A percentile compares a stretch with the other conserved stretches of the same genome.
Conservation (phyloP, 1,284 basidiomycete genomes). For the Rhodotorula sp. region DNA sequence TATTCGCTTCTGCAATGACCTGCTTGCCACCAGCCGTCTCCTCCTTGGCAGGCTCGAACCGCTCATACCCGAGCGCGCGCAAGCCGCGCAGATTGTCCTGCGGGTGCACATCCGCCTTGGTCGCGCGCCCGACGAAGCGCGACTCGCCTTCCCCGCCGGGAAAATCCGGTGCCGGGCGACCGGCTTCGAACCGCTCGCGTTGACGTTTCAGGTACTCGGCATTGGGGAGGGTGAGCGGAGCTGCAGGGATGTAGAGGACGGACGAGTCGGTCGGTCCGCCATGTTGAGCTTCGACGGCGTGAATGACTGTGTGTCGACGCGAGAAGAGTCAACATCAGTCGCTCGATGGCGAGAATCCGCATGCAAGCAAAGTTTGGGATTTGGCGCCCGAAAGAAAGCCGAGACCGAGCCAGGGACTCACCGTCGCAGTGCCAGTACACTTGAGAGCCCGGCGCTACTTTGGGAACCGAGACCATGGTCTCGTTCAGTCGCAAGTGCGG, state of each 20-base stretch:
- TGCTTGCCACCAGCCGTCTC: slow-evolving; percentile 14
- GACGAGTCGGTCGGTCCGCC: slow-evolving; percentile 64
- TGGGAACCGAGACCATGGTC: slow-evolving; percentile 69
- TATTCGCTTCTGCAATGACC: slow-evolving; percentile 18
- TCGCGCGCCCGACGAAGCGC: slow-evolving; percentile 57
- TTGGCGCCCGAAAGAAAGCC: too few relatives aligned
- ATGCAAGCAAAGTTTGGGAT: not conserved
- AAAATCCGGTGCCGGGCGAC: slow-evolving; percentile 69
- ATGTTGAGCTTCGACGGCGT: slow-evolving; percentile 68
- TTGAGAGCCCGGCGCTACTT: slow-evolving; percentile 68
- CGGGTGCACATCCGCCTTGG: slow-evolving; percentile 52
- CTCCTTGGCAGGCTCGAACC: not conserved
- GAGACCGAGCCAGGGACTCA: not conserved
- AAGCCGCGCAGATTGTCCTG: slow-evolving; percentile 1
- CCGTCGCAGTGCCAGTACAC: slow-evolving; percentile 67
- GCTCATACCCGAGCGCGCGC: slow-evolving; percentile 10
- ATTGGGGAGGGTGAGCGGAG: slow-evolving; percentile 66
- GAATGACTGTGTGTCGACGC: slow-evolving; percentile 52
- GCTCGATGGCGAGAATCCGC: not conserved
- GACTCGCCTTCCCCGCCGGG: slow-evolving; percentile 71
- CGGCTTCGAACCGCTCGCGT: slow-evolving; percentile 57
- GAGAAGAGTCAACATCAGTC: too few relatives aligned
- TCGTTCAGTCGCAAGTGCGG: slow-evolving; percentile 66
- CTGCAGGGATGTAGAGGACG: slow-evolving; percentile 76
- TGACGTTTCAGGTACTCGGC: slow-evolving; percentile 65